A percentile compares a stretch with the other conserved stretches of the same genome.
phyloP scores from a whole-genome alignment of 1,139 yeast species.

The Pichia sp. region DNA sequence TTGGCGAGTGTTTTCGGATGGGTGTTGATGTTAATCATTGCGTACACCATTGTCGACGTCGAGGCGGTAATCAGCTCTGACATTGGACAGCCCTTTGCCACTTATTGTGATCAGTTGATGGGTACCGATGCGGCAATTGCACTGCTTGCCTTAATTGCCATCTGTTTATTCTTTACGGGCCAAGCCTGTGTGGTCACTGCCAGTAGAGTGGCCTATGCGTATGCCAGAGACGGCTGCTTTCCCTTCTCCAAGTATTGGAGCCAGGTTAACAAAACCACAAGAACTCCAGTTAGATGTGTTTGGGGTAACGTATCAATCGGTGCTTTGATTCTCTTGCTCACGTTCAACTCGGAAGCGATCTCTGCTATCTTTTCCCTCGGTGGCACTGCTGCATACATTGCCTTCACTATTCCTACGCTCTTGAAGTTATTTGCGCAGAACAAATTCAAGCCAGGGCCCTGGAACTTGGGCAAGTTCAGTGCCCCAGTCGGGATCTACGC shows the following conservation, averaged over 20 bases:
- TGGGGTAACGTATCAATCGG: constrained; percentile 60
- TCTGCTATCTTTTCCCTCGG: constrained; percentile 76
- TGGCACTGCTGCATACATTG: constrained; percentile 67
- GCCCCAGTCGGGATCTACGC: constrained; percentile 43
- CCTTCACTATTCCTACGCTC: constrained; percentile 62
- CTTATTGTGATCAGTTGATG: constrained; percentile 52
- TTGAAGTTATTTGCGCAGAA: constrained; percentile 55
- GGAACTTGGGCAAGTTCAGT: constrained; percentile 58
- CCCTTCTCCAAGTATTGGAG: constrained; percentile 56
- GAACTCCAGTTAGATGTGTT: constrained; percentile 68
- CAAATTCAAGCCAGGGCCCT: constrained; percentile 62
- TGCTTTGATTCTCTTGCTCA: constrained; percentile 53
- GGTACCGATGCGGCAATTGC: constrained; percentile 43
- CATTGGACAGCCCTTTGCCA: constrained; percentile 64
- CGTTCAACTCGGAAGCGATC: constrained; percentile 65
- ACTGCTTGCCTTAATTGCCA: constrained; percentile 55
- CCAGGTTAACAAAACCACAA: constrained; percentile 48
- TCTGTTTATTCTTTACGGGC: constrained; percentile 64
- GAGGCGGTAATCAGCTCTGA: constrained; percentile 48
- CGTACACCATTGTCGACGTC: constrained; percentile 58
- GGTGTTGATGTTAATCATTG: constrained; percentile 58
- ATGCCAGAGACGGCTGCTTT: constrained; percentile 66
- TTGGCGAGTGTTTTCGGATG: constrained; percentile 62
- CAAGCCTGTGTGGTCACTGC: constrained; percentile 66
- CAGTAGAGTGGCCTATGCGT: constrained; percentile 64